Evolutionary conservation across 2,329 filamentous ascomycete species (phyloP).

Genomic region (Fusarium virguliforme): DNA sequence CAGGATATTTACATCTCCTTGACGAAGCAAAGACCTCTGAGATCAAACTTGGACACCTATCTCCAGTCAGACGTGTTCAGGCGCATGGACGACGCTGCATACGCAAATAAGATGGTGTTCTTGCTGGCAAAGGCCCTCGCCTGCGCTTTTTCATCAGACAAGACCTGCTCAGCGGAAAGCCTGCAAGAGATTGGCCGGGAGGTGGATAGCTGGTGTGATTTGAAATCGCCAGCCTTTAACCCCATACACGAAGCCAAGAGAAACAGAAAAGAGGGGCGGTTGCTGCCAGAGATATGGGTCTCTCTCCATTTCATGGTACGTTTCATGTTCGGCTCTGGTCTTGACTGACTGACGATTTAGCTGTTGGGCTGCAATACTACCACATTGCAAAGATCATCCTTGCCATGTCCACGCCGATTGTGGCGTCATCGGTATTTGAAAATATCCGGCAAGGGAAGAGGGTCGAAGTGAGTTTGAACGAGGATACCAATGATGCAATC

Average conservation of each 20-base stretch:
- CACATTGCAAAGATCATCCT: constrained; percentile 7
- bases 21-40: constrained; percentile 33
- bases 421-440: not conserved
- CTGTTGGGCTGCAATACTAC: constrained; percentile 8
- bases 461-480: not conserved
- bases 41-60: constrained; percentile 36
- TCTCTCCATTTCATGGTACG: constrained; percentile 4
- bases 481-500: not conserved
- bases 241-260: constrained; percentile 7
- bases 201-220: not conserved
- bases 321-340: not conserved
- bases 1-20: constrained; percentile 42
- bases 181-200: not conserved
- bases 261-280: not conserved
- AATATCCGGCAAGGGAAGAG: constrained; percentile 4
- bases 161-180: not conserved
- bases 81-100: constrained; percentile 30
- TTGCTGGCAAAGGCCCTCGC: not conserved
- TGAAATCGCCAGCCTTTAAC: constrained; percentile 5
- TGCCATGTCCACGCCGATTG: constrained; percentile 10
- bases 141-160: not conserved
- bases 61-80: constrained; percentile 37
- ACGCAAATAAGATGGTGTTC: constrained; percentile 4
- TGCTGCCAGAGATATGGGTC: constrained; percentile 1
- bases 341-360: not conserved